phyloP scores from a whole-genome alignment of 2,329 filamentous ascomycete species.

The Curvularia hawaiiensis region DNA sequence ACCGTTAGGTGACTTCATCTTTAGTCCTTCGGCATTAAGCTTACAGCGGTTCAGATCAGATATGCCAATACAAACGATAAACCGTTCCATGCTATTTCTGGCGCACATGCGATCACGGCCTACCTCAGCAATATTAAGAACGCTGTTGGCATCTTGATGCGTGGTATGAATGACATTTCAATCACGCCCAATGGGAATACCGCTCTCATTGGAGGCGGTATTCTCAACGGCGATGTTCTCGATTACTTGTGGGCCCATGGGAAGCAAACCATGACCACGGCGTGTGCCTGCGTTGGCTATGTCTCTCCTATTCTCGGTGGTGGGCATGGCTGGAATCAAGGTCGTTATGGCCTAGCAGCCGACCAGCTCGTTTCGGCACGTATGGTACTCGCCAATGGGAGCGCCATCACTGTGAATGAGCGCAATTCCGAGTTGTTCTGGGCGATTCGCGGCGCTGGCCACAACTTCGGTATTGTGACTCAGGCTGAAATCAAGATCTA shows the following conservation, averaged over 20 bases:
- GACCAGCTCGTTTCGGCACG: conserved; percentile 33
- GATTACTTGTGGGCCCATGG: conserved; percentile 32
- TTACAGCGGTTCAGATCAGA: conserved; percentile 18
- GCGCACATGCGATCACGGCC: conserved; percentile 41
- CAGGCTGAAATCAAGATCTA: conserved; percentile 27
- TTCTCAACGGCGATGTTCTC: conserved; percentile 32
- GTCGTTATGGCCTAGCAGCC: conserved; percentile 47
- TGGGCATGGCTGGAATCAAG: conserved; percentile 62
- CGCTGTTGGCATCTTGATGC: conserved; percentile 41
- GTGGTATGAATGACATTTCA: conserved; percentile 27
- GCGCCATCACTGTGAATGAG: conserved; percentile 36
- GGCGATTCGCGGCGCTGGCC: conserved; percentile 45
- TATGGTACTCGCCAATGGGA: conserved; percentile 49
- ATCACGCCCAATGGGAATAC: conserved; percentile 29
- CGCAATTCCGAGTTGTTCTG: conserved; percentile 48
- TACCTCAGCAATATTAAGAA: conserved; percentile 30
- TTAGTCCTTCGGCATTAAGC: neutral
- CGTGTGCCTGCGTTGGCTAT: conserved; percentile 52
- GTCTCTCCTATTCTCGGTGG: conserved; percentile 63
- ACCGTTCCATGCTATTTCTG: conserved; percentile 46
- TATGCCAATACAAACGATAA: conserved; percentile 30
- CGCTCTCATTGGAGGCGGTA: conserved; percentile 34
- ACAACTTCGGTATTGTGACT: conserved; percentile 43
- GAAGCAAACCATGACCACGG: conserved; percentile 30
- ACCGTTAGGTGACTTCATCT: conserved; percentile 15